Percentiles rank a stretch among this genome's conserved stretches.
Evolutionary conservation across 345 rosid species (phyloP).

Genomic region (Salix udensis): DNA sequence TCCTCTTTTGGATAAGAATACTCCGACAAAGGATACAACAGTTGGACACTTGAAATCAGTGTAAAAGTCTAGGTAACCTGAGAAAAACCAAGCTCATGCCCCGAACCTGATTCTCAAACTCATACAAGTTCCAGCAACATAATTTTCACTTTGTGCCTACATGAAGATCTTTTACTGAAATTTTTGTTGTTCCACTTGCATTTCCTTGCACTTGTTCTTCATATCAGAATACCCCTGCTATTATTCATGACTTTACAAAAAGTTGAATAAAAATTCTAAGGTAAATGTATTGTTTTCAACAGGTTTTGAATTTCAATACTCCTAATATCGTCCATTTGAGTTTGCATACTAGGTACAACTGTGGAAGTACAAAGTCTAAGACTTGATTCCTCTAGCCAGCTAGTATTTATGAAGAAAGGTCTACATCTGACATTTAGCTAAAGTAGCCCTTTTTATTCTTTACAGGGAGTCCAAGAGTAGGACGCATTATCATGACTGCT

Average conservation of each 20-base stretch:
- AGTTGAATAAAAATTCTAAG: too few species aligned
- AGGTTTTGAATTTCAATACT: background rate
- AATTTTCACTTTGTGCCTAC: background rate
- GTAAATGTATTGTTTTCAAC: background rate
- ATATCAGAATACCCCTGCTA: background rate
- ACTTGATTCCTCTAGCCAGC: background rate
- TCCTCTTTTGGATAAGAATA: background rate
- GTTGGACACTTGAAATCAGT: background rate
- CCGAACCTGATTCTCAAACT: background rate
- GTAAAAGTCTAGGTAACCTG: background rate
- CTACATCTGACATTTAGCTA: background rate
- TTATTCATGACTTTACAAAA: background rate
- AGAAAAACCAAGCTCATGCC: background rate
- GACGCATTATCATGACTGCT: slow-evolving; percentile 51
- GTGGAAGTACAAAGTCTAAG: background rate
- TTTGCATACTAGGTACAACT: background rate
- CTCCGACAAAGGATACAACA: background rate
- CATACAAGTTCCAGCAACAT: background rate
- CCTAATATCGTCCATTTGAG: background rate
- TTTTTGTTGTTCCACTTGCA: background rate
- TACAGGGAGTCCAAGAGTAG: slow-evolving; percentile 45
- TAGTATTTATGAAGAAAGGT: background rate
- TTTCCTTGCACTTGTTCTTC: background rate
- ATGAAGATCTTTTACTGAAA: background rate
- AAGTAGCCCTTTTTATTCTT: background rate